These are phyloP conservation scores for Acacia acuminata DNA, from an alignment of 306 rosid genomes.

Conservation along the genomic window DNA sequence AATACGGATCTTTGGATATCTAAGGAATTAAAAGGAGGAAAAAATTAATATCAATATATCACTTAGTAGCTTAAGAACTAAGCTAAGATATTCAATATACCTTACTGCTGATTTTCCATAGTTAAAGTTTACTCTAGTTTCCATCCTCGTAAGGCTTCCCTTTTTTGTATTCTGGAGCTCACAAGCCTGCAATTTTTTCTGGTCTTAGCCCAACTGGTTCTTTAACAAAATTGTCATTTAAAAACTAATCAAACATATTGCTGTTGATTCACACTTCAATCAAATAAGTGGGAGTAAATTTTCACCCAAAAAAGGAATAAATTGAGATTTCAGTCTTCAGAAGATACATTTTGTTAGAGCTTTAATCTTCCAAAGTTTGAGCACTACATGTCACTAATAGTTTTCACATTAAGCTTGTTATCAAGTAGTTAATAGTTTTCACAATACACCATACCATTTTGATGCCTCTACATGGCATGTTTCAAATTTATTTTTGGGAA, in stretches of 20 bases:
- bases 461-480: background rate
- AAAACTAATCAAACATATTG: background rate
- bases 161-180: slow-evolving; percentile 47
- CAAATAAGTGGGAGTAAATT: background rate
- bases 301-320: background rate
- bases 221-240: background rate
- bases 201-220: slow-evolving; percentile 13
- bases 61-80: slow-evolving; percentile 10
- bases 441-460: background rate
- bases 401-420: background rate
- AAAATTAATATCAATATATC: slow-evolving; percentile 1
- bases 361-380: background rate
- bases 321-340: background rate
- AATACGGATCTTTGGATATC: slow-evolving; percentile 72
- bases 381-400: background rate
- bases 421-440: background rate
- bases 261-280: background rate
- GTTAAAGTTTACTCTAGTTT: slow-evolving; percentile 50
- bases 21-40: slow-evolving; percentile 23
- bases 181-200: slow-evolving; percentile 61
- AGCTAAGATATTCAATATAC: slow-evolving; percentile 41
- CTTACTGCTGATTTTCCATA: slow-evolving; percentile 33
- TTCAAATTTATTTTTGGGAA: background rate
- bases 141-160: slow-evolving; percentile 67
- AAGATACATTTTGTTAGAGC: background rate